phyloP scores from a whole-genome alignment of 2,329 filamentous ascomycete genomes.

The Neospermospora avenae region DNA sequence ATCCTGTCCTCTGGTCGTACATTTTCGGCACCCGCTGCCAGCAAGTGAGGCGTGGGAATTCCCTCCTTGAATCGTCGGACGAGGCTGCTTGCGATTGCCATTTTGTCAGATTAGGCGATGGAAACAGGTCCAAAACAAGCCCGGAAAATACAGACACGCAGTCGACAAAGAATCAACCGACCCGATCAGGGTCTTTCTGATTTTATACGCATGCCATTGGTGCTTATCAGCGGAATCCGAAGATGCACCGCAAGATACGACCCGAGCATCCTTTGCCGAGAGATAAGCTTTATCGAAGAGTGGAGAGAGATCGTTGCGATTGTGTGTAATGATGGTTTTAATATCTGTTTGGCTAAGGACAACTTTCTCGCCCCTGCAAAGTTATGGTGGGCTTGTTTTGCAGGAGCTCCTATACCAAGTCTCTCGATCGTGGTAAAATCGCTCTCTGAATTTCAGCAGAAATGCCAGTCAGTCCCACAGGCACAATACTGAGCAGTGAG shows the following conservation, averaged over 20 bases:
- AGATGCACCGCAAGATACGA: neutral
- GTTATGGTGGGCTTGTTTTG: neutral
- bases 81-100: conserved; percentile 19
- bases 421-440: too few relatives aligned
- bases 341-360: neutral
- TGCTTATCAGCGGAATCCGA: conserved; percentile 1
- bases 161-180: neutral
- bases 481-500: too few relatives aligned
- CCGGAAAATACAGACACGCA: neutral
- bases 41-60: conserved; percentile 22
- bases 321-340: neutral
- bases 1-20: conserved; percentile 33
- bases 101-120: neutral
- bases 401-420: neutral
- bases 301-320: neutral
- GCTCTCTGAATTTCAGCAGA: too few relatives aligned
- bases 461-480: too few relatives aligned
- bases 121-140: neutral
- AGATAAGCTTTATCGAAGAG: neutral
- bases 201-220: neutral
- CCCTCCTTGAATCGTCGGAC: conserved; percentile 19
- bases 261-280: neutral
- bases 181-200: neutral
- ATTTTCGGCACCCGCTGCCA: conserved; percentile 29
- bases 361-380: neutral